Percentiles rank a stretch among this genome's conserved stretches.
Conservation (phyloP, 352 stramenopile genomes). For the Pythium periplocum region DNA sequence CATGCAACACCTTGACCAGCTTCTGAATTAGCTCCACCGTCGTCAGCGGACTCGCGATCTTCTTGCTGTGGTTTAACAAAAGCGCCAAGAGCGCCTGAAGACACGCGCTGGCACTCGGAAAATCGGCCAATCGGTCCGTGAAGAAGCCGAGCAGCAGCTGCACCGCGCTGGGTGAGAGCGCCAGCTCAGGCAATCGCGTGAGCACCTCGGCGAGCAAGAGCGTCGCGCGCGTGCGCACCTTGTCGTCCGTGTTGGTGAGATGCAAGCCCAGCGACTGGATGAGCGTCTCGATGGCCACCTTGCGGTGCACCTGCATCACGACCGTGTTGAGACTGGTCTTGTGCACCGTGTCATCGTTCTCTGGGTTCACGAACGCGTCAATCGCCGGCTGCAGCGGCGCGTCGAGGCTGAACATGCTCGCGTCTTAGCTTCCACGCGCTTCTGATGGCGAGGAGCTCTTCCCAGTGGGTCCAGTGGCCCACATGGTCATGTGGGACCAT, state of each 20-base stretch:
- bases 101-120: constrained; percentile 72
- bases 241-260: constrained; percentile 76
- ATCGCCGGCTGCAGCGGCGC: constrained; percentile 79
- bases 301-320: constrained; percentile 82
- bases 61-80: constrained; percentile 54
- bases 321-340: constrained; percentile 87
- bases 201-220: constrained; percentile 87
- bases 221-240: constrained; percentile 70
- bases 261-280: constrained; percentile 70
- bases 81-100: constrained; percentile 73
- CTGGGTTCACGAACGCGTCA: constrained; percentile 80
- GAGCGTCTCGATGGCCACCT: constrained; percentile 69
- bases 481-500: constrained; percentile 4
- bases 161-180: constrained; percentile 61
- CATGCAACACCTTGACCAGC: constrained; percentile 56
- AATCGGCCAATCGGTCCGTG: constrained; percentile 76
- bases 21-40: constrained; percentile 63
- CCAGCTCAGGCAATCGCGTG: constrained; percentile 80
- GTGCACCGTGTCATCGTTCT: constrained; percentile 77
- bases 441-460: no score
- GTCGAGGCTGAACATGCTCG: constrained; percentile 78
- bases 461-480: neutral
- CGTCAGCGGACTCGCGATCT: constrained; percentile 40
- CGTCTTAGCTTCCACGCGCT: no score
- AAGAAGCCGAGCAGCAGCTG: constrained; percentile 83